Base-by-base conservation (phyloP, 352 stramenopile species). In the Phytophthora palmivora region DNA sequence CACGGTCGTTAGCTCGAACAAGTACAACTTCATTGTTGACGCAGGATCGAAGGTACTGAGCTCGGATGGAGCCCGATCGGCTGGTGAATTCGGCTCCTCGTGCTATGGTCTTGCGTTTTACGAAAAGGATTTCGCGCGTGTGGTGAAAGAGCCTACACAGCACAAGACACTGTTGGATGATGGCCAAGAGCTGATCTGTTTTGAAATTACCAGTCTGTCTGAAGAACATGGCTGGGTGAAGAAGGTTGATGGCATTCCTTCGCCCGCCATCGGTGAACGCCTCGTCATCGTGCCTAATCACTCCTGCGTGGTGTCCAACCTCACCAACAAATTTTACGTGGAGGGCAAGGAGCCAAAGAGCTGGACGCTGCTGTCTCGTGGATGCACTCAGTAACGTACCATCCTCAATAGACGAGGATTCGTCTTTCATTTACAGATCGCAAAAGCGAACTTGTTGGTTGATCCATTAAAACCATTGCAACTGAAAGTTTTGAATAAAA, bases 151-250 rank as follows among this genome's bases (percentile, higher is more conserved):
- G 44, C 84, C 81, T 14, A 89, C 58, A 6, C 64, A 83, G 45
- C 71, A 76, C 32, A 70, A 58, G 16, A 73, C 63, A 0, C 32
- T 78, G 26, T 58, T 77, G 0, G 49, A 62, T 6, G 64, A 84
- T 33, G 81, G 70, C 18, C 44, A 78, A 3, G 61, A 77, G 11
- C 28, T 85, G 16, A 61, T 78, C 36, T 89, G 81, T 67, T 92
- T 87, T 54, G 72, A 89, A 28, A 32, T 92, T 14, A 79, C 80
- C 34, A 91, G 85, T 38, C 64, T 92, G 19, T 92, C 81, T 38
- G 84, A 92, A 58, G 84, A 92, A 48, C 84, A 92, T 34, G 79
- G 81, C 15, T 92, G 84, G 84, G 32, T 87, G 34, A 72, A 87
- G 59, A 74, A 84, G 34, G 64, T 81, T 6, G 77, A 88, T 9